These are phyloP conservation scores for Trichoderma asperelloides DNA, from an alignment of 495 filamentous ascomycete genomes.

Conservation along the genomic window DNA sequence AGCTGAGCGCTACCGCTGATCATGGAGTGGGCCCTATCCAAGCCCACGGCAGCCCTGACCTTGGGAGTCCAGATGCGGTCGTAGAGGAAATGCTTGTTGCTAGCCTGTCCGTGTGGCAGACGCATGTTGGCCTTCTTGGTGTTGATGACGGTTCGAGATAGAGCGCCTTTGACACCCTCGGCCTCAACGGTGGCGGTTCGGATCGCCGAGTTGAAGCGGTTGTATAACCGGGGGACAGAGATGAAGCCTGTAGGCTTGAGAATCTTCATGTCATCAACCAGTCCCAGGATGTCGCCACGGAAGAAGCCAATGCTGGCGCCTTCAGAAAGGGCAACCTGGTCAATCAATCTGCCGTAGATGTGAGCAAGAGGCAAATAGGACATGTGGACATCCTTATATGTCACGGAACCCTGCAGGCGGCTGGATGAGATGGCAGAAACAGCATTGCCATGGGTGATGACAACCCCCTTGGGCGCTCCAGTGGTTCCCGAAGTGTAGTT, in stretches of 20 bases:
- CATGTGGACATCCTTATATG: slow-evolving; percentile 49
- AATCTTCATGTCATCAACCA: slow-evolving; percentile 87
- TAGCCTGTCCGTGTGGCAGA: slow-evolving; percentile 56
- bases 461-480: slow-evolving; percentile 86
- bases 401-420: slow-evolving; percentile 41
- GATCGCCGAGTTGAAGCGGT: slow-evolving; percentile 78
- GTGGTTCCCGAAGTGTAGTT: slow-evolving; percentile 98
- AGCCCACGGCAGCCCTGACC: slow-evolving; percentile 68
- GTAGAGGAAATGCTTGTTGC: slow-evolving; percentile 77
- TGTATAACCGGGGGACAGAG: slow-evolving; percentile 88
- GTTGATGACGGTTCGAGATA: slow-evolving; percentile 71
- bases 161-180: slow-evolving; percentile 69
- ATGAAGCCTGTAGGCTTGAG: slow-evolving; percentile 75
- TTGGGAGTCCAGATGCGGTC: slow-evolving; percentile 92
- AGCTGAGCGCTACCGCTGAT: slow-evolving; percentile 86
- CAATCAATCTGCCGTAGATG: slow-evolving; percentile 79
- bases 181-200: slow-evolving; percentile 68
- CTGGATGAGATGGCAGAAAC: slow-evolving; percentile 59
- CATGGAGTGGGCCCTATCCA: slow-evolving; percentile 66
- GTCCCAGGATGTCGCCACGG: slow-evolving; percentile 78
- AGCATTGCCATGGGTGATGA: slow-evolving; percentile 74
- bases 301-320: slow-evolving; percentile 85
- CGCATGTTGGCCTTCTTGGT: slow-evolving; percentile 74
- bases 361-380: slow-evolving; percentile 95
- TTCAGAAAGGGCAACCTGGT: slow-evolving; percentile 64